These are phyloP conservation scores for Salvia splendens DNA, from an alignment of 257 asterid genomes.

Conservation along the genomic window DNA sequence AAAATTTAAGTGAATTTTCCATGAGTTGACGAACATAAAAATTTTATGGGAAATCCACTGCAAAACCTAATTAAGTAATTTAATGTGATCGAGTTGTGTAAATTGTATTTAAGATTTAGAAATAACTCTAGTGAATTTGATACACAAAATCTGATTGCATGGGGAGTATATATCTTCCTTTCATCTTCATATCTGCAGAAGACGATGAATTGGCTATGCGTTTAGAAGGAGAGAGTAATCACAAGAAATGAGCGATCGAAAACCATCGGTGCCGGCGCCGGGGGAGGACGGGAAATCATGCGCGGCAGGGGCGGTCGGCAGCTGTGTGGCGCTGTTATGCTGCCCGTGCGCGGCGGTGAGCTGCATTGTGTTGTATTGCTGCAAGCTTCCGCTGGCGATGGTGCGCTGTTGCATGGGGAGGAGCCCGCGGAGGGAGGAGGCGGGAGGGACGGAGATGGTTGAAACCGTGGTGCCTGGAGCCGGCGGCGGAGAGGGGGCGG, in stretches of 20 bases:
- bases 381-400: slow-evolving; percentile 81
- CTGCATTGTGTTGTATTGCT: slow-evolving; percentile 59
- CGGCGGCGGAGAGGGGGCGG: slow-evolving; percentile 34
- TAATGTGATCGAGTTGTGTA: too few relatives aligned
- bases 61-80: too few relatives aligned
- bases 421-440: slow-evolving; percentile 28
- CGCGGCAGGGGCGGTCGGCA: slow-evolving; percentile 83
- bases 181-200: not conserved
- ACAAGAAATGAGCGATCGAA: slow-evolving; percentile 35
- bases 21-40: too few relatives aligned
- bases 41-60: too few relatives aligned
- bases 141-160: slow-evolving; percentile 39
- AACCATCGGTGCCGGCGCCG: slow-evolving; percentile 32
- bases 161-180: slow-evolving; percentile 34
- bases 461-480: slow-evolving; percentile 28
- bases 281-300: slow-evolving; percentile 68
- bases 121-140: not conserved
- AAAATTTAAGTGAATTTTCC: too few relatives aligned
- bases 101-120: too few relatives aligned
- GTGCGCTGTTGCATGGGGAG: slow-evolving; percentile 57
- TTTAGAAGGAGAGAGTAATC: slow-evolving; percentile 7
- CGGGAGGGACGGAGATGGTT: slow-evolving; percentile 15
- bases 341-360: slow-evolving; percentile 90
- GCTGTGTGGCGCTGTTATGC: slow-evolving; percentile 92
- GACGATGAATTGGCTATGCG: slow-evolving; percentile 8